These are phyloP conservation scores for Eucalyptus albens DNA, from an alignment of 345 rosid genomes.

Conservation along the genomic window DNA sequence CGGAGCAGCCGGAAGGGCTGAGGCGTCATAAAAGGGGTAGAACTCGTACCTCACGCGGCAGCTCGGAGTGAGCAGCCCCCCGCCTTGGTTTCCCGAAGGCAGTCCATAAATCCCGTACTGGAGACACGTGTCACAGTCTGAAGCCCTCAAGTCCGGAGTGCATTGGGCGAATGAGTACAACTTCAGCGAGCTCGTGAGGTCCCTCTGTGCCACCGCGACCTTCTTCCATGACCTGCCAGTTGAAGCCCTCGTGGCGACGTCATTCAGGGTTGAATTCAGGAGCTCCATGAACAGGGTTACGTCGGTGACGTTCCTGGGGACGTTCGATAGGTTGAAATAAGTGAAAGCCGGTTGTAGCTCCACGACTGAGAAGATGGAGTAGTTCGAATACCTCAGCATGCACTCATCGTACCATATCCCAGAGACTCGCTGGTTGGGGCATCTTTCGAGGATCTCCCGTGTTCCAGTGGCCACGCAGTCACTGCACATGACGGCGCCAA, in stretches of 20 bases:
- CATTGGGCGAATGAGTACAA: fast-evolving
- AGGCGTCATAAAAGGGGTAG: too few relatives aligned
- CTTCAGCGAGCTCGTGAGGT: too few relatives aligned
- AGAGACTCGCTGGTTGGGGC: too few relatives aligned
- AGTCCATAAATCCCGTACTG: fast-evolving
- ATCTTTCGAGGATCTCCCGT: too few relatives aligned
- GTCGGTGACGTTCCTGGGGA: too few relatives aligned
- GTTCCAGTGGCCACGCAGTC: too few relatives aligned
- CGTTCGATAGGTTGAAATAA: too few relatives aligned
- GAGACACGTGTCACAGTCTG: fast-evolving
- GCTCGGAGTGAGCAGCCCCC: fast-evolving
- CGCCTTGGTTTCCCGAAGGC: fast-evolving
- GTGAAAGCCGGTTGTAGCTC: fast-evolving
- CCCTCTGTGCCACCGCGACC: fast-evolving
- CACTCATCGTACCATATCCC: fast-evolving
- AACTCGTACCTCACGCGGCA: too few relatives aligned
- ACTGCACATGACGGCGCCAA: fast-evolving
- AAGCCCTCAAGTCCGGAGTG: fast-evolving
- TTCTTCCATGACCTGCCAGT: too few relatives aligned
- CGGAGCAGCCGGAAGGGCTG: too few relatives aligned
- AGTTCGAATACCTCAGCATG: too few relatives aligned
- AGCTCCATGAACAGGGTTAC: fast-evolving
- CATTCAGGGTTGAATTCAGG: fast-evolving
- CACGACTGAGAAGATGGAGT: fast-evolving
- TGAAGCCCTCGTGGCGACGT: fast-evolving